Base-by-base conservation (phyloP, 1,284 basidiomycete species). In the Cutaneotrichosporon cyanovorans region DNA sequence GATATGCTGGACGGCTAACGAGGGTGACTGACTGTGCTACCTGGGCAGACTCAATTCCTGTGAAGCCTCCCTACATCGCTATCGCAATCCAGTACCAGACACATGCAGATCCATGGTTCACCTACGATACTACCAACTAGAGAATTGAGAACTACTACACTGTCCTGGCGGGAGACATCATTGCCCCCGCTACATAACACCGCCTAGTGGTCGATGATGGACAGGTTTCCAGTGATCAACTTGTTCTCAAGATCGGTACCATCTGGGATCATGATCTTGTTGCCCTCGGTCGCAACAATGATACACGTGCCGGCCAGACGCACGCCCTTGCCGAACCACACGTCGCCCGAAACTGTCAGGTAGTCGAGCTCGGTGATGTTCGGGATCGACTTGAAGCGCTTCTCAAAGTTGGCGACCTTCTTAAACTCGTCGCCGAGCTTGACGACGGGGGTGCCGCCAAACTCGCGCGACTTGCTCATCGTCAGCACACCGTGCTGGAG, bases 321-420 rank as follows among this genome's bases (percentile, higher is more conserved):
- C 44, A 96, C 87, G 68, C 89, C 88, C 61, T 90, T 82, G 37
- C 93, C 93, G 69, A 98, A 96, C 75, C 85, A 85, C 12, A 98
- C 91, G 70, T 97, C 92, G 28, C 92, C 92, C 50, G 87, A 87
- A 42, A 98, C 90, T 5, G 93, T 98, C 65, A 97, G 77, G 73
- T 97, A 92, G 74, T 97, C 93, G 48, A 96, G 79, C 72, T 95
- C 92, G 56, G 87, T 76, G 59, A 93, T 87, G 71, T 85, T 85
- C 42, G 93, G 92, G 60, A 97, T 93, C 73, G 85, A 87, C 81
- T 92, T 95, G 84, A 69, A 69, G 51, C 67, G 67, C 74, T 91
- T 92, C 77, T 96, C 89, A 80, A 96, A 97, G 70, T 91, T 84
- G 57, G 87, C 85, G 47, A 97, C 95, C 85, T 90, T 79, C 69